A percentile compares a stretch with the other conserved stretches of the same genome.
phyloP scores from a whole-genome alignment of 192 early-diverging fungal genomes.

The Coemansia sp. region DNA sequence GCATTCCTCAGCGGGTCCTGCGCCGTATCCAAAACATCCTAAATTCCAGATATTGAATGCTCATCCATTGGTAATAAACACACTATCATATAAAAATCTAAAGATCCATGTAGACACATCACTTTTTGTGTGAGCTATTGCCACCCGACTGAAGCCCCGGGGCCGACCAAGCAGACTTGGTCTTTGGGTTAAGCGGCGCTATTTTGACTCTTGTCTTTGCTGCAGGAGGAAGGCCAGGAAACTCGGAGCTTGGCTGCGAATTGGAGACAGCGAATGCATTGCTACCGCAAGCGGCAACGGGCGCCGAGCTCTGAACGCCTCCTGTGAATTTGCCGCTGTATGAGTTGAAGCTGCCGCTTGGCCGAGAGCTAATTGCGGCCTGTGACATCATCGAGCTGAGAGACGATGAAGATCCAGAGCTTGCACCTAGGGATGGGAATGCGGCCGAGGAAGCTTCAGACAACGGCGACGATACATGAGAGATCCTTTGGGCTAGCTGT shows the following conservation, averaged over 20 bases:
- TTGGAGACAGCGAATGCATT: not conserved
- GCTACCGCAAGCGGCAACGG: not conserved
- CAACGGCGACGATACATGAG: not conserved
- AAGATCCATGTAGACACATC: not conserved
- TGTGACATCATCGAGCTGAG: conserved; percentile 12
- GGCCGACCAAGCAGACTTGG: conserved; percentile 34
- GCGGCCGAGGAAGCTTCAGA: conserved; percentile 1
- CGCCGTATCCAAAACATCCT: conserved; percentile 13
- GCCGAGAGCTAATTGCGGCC: conserved; percentile 5
- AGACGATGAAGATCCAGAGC: conserved; percentile 7
- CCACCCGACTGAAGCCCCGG: not conserved
- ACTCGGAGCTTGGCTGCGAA: conserved; percentile 12
- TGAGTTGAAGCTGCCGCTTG: conserved; percentile 9
- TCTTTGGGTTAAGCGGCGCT: conserved; percentile 29
- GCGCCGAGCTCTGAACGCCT: not conserved
- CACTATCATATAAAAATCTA: not conserved
- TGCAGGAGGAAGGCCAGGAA: conserved; percentile 33
- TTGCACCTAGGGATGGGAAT: conserved; percentile 33
- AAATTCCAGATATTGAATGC: no score
- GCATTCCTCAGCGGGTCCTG: conserved; percentile 23
- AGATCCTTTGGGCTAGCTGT: not conserved
- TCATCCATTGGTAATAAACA: not conserved
- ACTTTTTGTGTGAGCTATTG: conserved; percentile 10
- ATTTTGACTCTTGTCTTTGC: conserved; percentile 15
- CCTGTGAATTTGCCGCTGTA: conserved; percentile 25